phyloP scores from a whole-genome alignment of 2,329 filamentous ascomycete genomes.

The Emergomyces pasteurianus region DNA sequence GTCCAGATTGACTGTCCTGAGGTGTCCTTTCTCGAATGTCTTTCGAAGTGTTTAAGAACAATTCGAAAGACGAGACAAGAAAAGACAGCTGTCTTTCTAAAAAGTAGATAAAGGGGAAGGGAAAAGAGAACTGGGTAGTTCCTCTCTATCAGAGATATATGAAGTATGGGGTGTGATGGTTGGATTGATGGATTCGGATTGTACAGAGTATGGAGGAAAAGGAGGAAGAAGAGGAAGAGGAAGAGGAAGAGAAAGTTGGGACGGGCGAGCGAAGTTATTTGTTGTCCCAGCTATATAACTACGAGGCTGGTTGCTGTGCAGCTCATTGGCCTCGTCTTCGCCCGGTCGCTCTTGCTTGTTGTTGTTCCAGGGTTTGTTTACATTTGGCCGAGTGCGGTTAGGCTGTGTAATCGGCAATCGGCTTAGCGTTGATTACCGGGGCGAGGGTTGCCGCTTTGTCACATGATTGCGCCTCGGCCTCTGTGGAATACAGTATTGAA shows the following conservation, averaged over 20 bases:
- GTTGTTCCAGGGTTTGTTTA: constrained; percentile 8
- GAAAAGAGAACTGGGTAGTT: constrained; percentile 1
- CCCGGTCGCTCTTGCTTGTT: neutral
- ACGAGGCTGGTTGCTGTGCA: constrained; percentile 3
- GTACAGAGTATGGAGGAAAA: neutral
- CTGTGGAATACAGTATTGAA: too few species aligned
- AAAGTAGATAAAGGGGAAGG: constrained; percentile 6
- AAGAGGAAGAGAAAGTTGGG: constrained; percentile 13
- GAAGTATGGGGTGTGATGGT: constrained; percentile 4
- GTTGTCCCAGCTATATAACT: constrained; percentile 17
- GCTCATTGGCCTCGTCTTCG: neutral
- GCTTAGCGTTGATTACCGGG: neutral
- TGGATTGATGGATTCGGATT: constrained; percentile 13
- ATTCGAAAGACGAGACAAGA: constrained; percentile 38
- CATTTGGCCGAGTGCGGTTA: neutral
- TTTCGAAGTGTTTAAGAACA: constrained; percentile 35
- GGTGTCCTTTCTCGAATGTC: constrained; percentile 59
- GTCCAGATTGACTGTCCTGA: constrained; percentile 94
- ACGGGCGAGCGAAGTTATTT: constrained; percentile 12
- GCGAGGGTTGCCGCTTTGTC: neutral
- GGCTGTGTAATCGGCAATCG: neutral
- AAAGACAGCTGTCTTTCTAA: constrained; percentile 34
- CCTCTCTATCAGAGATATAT: neutral
- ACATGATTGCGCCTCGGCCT: constrained; percentile 1
- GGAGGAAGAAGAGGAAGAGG: constrained; percentile 9